Evolutionary conservation across 176 grass and related monocot species (phyloP).

Genomic region (Puya raimondii): DNA sequence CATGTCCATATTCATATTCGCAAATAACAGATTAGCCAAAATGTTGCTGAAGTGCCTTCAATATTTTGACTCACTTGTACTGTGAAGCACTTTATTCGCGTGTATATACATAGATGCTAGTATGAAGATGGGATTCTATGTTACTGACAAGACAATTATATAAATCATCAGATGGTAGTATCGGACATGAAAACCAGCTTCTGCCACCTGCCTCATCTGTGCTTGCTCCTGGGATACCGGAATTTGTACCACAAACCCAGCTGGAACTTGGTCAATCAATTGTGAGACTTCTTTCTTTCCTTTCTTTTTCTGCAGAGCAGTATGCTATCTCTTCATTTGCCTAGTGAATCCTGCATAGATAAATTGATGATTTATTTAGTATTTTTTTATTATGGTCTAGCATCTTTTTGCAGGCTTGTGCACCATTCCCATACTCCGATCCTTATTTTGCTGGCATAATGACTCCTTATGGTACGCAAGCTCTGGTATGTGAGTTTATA

Average conservation of each 20-base stretch:
- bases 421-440: conserved; percentile 67
- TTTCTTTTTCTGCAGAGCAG: not conserved
- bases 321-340: not conserved
- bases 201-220: conserved; percentile 34
- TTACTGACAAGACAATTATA: not conserved
- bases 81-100: not conserved
- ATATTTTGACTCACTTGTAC: not conserved
- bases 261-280: conserved; percentile 82
- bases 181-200: conserved; percentile 40
- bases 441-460: conserved; percentile 71
- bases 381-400: conserved; percentile 5
- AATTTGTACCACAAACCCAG: conserved; percentile 57
- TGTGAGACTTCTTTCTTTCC: conserved; percentile 33
- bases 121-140: not conserved
- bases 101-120: not conserved
- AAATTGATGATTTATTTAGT: conserved; percentile 5
- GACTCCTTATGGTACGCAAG: conserved; percentile 68
- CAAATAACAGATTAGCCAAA: not conserved
- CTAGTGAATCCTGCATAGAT: not conserved
- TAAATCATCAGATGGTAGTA: conserved; percentile 36
- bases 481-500: conserved; percentile 40
- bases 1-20: no score
- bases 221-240: conserved; percentile 41
- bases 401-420: conserved; percentile 59
- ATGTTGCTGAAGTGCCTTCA: not conserved